phyloP scores from a whole-genome alignment of 192 early-diverging fungal species.

The Cladochytrium replicatum region DNA sequence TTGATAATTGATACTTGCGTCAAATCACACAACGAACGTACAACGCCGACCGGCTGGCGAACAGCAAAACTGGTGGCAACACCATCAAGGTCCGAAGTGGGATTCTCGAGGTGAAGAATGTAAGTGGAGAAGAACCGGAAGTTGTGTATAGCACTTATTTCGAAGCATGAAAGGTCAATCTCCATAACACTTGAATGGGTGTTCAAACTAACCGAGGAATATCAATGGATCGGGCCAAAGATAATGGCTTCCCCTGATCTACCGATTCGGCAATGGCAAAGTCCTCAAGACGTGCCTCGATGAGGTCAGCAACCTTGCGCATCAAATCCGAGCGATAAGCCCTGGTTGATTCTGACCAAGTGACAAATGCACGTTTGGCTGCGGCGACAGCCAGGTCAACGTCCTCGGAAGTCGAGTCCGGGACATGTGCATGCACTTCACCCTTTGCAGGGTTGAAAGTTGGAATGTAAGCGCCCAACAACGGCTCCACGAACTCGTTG shows the following conservation, averaged over 20 bases:
- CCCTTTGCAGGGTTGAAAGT: slow-evolving; percentile 62
- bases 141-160: slow-evolving; percentile 31
- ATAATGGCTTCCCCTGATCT: slow-evolving; percentile 71
- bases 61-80: slow-evolving; percentile 44
- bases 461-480: slow-evolving; percentile 39
- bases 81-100: slow-evolving; percentile 37
- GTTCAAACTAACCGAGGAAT: slow-evolving; percentile 32
- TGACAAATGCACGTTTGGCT: slow-evolving; percentile 50
- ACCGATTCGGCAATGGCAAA: slow-evolving; percentile 57
- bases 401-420: slow-evolving; percentile 48
- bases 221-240: slow-evolving; percentile 46
- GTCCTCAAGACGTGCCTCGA: slow-evolving; percentile 43
- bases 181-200: background rate
- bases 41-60: slow-evolving; percentile 57
- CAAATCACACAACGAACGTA: background rate
- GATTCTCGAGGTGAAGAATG: slow-evolving; percentile 45
- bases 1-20: background rate
- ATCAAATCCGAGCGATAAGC: slow-evolving; percentile 39
- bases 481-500: slow-evolving; percentile 49
- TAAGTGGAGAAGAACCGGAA: slow-evolving; percentile 71
- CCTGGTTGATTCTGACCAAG: slow-evolving; percentile 46
- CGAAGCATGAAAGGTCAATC: slow-evolving; percentile 1
- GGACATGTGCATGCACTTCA: slow-evolving; percentile 41
- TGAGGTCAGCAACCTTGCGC: slow-evolving; percentile 49
- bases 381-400: slow-evolving; percentile 59